Conservation (phyloP, 1,139 yeast species). For the Kazachstania sp. region DNA sequence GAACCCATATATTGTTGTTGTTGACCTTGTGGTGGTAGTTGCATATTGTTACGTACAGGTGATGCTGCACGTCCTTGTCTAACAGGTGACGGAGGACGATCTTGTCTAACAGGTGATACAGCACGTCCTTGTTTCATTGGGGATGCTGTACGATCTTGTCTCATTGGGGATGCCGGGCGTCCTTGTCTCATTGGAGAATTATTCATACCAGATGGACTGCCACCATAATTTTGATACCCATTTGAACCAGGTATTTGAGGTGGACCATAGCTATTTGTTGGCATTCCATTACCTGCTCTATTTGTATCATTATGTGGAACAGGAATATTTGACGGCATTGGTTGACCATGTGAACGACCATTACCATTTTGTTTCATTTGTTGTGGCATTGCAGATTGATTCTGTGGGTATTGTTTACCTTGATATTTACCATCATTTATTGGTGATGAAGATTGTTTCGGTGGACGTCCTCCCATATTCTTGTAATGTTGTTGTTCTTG, state of each 20-base stretch:
- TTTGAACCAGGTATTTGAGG: not conserved
- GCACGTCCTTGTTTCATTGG: conserved; percentile 1
- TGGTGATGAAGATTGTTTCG: no score
- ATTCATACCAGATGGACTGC: not conserved
- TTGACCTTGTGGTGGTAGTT: not conserved
- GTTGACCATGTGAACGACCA: not conserved
- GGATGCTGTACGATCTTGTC: not conserved
- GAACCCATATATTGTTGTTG: not conserved
- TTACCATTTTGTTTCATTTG: not conserved
- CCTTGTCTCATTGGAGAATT: conserved; percentile 2
- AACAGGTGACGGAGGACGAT: no score
- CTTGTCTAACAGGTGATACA: conserved; percentile 1
- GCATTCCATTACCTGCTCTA: not conserved
- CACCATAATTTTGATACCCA: not conserved
- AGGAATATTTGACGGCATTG: not conserved
- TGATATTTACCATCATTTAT: no score
- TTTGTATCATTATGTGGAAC: not conserved
- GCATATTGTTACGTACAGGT: not conserved
- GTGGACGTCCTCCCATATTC: no score
- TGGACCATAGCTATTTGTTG: not conserved
- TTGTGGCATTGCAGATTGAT: not conserved
- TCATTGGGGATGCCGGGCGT: conserved; percentile 2
- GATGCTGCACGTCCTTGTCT: not conserved
- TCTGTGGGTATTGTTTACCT: no score
- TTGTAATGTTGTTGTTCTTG: no score